Evolutionary conservation across 2,329 filamentous ascomycete species (phyloP), one percentile per base, ranked within the genome.

Genomic region (Alternaria consortialis): DNA sequence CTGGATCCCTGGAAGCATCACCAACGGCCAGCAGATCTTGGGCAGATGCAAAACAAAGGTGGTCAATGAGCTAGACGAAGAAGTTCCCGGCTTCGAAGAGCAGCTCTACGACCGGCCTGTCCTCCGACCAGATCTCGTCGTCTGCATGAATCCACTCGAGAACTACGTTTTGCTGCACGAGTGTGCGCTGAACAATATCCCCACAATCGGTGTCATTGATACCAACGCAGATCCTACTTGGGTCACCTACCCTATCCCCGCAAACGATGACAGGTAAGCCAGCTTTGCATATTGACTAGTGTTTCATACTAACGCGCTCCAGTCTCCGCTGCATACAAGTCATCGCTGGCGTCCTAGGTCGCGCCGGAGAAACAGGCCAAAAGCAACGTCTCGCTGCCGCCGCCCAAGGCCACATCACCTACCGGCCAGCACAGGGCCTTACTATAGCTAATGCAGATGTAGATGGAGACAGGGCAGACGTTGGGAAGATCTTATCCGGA

Each of bases 171-270:
- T 97, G 77, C 83, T 99, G 74, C 93, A 95, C 79, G 95, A 99
- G 83, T 98, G 95, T 78, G 92, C 91, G 0, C 78, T 93, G 59
- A 90, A 92, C 76, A 92, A 90, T 74, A 91, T 99, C 58, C 95
- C 95, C 1, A 98, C 95, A 0, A 95, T 99, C 73, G 95, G 94
- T 47, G 85, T 99, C 59, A 91, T 98, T 68, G 95, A 99, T 79
- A 98, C 95, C 1, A 91, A 99, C 79, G 90, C 89, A 2, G 91
- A 98, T 79, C 92, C 95, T 0, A 92, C 92, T 0, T 94, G 92
- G 88, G 93, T 98, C 52, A 98, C 95, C 4, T 99, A 99, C 77
- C 91, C 92, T 13, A 97, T 99, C 69, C 95, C 95, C 2, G 93
- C 93, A 52, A 99, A 99, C 78, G 95, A 99, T 76, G 95, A 99